A percentile compares a stretch with the other conserved stretches of the same genome.
Conservation (phyloP, 208 protist genomes). For the Angomonas ambiguus region DNA sequence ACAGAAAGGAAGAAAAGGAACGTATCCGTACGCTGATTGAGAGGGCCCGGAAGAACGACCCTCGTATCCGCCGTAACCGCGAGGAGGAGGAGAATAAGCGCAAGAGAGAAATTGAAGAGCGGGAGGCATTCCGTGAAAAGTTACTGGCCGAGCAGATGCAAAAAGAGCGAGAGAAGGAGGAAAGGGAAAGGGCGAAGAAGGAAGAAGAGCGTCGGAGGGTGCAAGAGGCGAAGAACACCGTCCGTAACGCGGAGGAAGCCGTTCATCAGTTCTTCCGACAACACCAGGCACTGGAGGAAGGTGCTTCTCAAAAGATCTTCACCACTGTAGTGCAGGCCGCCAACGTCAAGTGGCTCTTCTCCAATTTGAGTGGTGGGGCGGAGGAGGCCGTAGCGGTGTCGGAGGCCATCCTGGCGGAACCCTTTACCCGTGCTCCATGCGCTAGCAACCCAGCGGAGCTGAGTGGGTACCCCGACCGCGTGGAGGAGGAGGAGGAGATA, state of each 20-base stretch:
- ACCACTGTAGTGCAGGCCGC: constrained; percentile 43
- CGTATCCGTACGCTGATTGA: constrained; percentile 89
- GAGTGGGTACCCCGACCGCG: not conserved
- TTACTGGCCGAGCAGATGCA: constrained; percentile 61
- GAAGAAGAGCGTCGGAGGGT: constrained; percentile 34
- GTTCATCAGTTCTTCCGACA: constrained; percentile 43
- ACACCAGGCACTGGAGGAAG: constrained; percentile 51
- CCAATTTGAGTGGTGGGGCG: constrained; percentile 35
- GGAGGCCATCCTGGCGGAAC: constrained; percentile 25
- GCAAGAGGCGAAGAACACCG: constrained; percentile 39
- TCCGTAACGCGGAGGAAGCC: constrained; percentile 43
- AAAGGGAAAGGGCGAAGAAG: constrained; percentile 22
- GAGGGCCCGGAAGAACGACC: constrained; percentile 88
- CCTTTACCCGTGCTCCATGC: constrained; percentile 16
- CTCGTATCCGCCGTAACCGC: constrained; percentile 81
- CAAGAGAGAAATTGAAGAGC: constrained; percentile 45
- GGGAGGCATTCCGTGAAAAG: constrained; percentile 69
- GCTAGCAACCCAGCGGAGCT: not conserved
- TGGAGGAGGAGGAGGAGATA: constrained; percentile 26
- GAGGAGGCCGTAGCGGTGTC: constrained; percentile 35
- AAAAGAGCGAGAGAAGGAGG: constrained; percentile 39
- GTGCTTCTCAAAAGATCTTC: constrained; percentile 74
- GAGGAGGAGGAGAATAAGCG: constrained; percentile 73
- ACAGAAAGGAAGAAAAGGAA: constrained; percentile 85
- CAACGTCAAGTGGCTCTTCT: constrained; percentile 74